Evolutionary conservation across 202 grass and related monocot species (phyloP).

Genomic region (Carex arenaria): DNA sequence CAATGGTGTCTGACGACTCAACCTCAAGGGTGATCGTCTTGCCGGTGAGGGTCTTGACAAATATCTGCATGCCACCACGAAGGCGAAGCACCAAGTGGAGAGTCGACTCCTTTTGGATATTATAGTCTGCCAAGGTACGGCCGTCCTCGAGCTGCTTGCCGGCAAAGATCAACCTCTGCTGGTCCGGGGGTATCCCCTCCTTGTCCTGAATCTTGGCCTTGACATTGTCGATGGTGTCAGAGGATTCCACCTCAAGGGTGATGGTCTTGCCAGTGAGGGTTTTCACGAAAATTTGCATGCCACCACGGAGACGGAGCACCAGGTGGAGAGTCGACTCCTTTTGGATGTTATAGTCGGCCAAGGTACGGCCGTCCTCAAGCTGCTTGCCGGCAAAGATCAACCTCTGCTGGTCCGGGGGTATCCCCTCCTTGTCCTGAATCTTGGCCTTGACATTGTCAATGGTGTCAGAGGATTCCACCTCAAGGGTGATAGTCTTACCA

Average conservation of each 20-base stretch:
- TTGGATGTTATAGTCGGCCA: too few species aligned
- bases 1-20: conserved; percentile 43
- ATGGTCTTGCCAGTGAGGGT: conserved; percentile 54
- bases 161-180: conserved; percentile 32
- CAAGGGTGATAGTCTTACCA: conserved; percentile 38
- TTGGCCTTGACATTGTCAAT: conserved; percentile 51
- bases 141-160: conserved; percentile 60
- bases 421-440: conserved; percentile 42
- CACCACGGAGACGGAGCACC: neutral
- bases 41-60: conserved; percentile 65
- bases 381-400: conserved; percentile 64
- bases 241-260: conserved; percentile 39
- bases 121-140: conserved; percentile 32
- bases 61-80: conserved; percentile 53
- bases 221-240: conserved; percentile 47
- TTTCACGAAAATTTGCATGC: conserved; percentile 57
- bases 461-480: conserved; percentile 44
- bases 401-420: conserved; percentile 7
- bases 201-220: too few species aligned
- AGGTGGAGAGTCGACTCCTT: too few species aligned
- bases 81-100: conserved; percentile 49
- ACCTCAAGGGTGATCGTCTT: conserved; percentile 39
- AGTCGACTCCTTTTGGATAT: conserved; percentile 54
- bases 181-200: too few species aligned
- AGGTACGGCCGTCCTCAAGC: neutral